Percentiles rank a stretch among this genome's conserved stretches.
Conservation (phyloP, 192 early-diverging fungal genomes). For the Ramicandelaber brevisporus region DNA sequence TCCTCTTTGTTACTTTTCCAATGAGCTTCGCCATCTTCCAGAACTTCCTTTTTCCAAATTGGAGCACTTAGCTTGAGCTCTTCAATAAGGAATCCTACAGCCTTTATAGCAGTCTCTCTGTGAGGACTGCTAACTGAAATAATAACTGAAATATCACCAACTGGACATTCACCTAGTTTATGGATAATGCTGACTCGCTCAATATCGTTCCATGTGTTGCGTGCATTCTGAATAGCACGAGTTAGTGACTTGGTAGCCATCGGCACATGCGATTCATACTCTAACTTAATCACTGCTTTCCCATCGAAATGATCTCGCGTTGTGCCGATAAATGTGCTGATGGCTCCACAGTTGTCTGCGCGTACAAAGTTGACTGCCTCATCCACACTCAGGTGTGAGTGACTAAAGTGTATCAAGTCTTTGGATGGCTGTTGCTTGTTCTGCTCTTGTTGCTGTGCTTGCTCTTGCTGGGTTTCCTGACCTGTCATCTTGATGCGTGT, state of each 20-base stretch:
- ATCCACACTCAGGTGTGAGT: too few relatives aligned
- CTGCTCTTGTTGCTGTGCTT: too few relatives aligned
- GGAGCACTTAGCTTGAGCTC: constrained; percentile 65
- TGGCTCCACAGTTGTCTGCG: too few relatives aligned
- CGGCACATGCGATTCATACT: constrained; percentile 66
- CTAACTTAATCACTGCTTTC: constrained; percentile 40
- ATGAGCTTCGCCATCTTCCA: constrained; percentile 41
- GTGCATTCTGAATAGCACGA: constrained; percentile 30
- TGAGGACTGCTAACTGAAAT: constrained; percentile 61
- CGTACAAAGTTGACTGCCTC: too few relatives aligned
- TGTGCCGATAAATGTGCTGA: too few relatives aligned
- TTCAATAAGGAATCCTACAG: constrained; percentile 64
- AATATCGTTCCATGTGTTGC: constrained; percentile 33
- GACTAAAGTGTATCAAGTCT: too few relatives aligned
- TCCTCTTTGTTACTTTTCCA: constrained; percentile 46
- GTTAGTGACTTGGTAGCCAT: constrained; percentile 60
- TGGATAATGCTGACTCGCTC: constrained; percentile 52
- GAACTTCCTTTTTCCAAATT: constrained; percentile 88
- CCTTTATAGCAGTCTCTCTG: constrained; percentile 44
- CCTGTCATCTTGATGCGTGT: too few relatives aligned
- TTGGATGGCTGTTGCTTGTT: too few relatives aligned
- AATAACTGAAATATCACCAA: constrained; percentile 56
- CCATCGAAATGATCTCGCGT: too few relatives aligned
- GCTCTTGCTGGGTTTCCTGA: too few relatives aligned
- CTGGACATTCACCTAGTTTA: constrained; percentile 47